phyloP scores from a whole-genome alignment of 2,329 filamentous ascomycete species.

The Pleomassaria siparia region DNA sequence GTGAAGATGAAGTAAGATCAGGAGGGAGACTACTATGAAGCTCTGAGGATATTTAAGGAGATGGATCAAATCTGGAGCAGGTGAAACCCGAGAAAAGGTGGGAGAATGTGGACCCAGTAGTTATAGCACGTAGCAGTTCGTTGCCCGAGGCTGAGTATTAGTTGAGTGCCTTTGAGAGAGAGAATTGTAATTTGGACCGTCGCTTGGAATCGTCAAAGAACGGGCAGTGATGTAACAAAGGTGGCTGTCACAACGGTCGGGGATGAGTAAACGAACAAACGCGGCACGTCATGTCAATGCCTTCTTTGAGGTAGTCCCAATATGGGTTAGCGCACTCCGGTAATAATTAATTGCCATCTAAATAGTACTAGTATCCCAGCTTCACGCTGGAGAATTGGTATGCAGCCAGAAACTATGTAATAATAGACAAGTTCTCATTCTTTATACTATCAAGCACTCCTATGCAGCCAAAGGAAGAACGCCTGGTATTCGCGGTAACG shows the following conservation, averaged over 20 bases:
- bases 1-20: not conserved
- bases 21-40: too few species aligned
- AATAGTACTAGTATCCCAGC: too few species aligned
- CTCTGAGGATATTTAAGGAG: not conserved
- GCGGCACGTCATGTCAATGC: not conserved
- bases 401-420: too few species aligned
- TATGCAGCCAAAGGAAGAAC: too few species aligned
- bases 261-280: constrained; percentile 4
- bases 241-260: constrained; percentile 1
- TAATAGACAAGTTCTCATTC: too few species aligned
- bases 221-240: not conserved
- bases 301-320: not conserved
- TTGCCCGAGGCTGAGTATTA: too few species aligned
- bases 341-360: not conserved
- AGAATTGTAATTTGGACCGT: not conserved
- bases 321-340: not conserved
- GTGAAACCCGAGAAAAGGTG: too few species aligned
- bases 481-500: too few species aligned
- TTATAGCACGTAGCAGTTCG: too few species aligned
- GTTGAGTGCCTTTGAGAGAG: not conserved
- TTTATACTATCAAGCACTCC: too few species aligned
- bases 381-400: too few species aligned
- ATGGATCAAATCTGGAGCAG: not conserved
- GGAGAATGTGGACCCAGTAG: too few species aligned
- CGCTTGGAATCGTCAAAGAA: not conserved